Percentiles rank a stretch among this genome's conserved stretches.
These are phyloP conservation scores for Blakeslea trispora DNA, from an alignment of 371 early-diverging fungal genomes.

Conservation along the genomic window DNA sequence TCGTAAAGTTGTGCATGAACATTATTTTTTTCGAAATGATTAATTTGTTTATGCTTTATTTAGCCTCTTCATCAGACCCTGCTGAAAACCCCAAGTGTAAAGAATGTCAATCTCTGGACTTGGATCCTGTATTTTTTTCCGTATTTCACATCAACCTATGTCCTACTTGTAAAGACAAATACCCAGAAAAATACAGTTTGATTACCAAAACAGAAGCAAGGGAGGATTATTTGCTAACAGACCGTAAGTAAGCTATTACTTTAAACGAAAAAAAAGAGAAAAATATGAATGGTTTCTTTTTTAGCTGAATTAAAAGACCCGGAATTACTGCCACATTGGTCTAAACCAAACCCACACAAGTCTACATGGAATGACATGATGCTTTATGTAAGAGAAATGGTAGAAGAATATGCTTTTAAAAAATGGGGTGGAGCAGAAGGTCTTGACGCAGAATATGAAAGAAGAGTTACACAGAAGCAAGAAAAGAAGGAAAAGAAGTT, in stretches of 20 bases:
- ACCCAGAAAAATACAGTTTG: constrained; percentile 85
- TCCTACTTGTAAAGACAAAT: constrained; percentile 66
- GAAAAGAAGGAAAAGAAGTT: constrained; percentile 83
- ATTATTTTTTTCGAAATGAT: too few relatives aligned
- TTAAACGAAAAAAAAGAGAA: neutral
- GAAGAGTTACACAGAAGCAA: constrained; percentile 80
- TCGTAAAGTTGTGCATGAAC: constrained; percentile 42
- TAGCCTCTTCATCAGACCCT: constrained; percentile 64
- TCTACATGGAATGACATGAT: constrained; percentile 96
- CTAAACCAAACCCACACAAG: constrained; percentile 93
- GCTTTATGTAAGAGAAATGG: constrained; percentile 85
- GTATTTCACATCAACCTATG: constrained; percentile 79
- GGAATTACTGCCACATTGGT: constrained; percentile 79
- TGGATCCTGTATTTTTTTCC: constrained; percentile 71
- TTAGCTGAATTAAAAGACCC: constrained; percentile 81
- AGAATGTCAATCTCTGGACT: constrained; percentile 79
- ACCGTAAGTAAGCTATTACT: constrained; percentile 50
- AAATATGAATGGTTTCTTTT: neutral
- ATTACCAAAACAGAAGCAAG: constrained; percentile 94
- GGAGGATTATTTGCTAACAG: constrained; percentile 89
- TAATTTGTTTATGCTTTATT: neutral
- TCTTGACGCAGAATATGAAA: constrained; percentile 88
- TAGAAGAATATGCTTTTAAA: constrained; percentile 87
- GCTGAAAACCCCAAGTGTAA: constrained; percentile 69
- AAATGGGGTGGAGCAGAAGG: constrained; percentile 91